These are phyloP conservation scores for Colletotrichum lupini DNA, from an alignment of 2,329 filamentous ascomycete genomes.

Conservation along the genomic window DNA sequence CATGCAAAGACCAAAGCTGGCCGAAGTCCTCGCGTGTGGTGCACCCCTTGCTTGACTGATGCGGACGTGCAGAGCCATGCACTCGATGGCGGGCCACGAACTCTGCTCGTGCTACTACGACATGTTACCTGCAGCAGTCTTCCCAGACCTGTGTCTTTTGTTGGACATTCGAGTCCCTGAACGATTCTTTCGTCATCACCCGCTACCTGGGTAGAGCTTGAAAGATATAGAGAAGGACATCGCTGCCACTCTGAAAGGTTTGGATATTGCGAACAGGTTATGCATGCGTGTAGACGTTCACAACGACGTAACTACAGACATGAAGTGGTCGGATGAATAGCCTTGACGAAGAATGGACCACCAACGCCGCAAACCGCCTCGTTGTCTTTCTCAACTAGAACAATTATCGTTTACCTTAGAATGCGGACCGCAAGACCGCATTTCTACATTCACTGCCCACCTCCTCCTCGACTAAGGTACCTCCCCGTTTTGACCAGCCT, in stretches of 20 bases:
- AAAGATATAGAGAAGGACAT: too few species aligned
- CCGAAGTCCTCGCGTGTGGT: background rate
- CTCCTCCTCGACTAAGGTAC: background rate
- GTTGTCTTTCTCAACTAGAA: background rate
- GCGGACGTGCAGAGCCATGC: constrained; percentile 10
- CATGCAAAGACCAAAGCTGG: background rate
- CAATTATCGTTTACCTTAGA: too few species aligned
- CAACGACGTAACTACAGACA: background rate
- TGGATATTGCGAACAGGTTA: background rate
- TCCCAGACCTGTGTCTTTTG: background rate
- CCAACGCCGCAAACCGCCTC: background rate
- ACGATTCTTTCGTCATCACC: too few species aligned
- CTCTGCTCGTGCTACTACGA: constrained; percentile 15
- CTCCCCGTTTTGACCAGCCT: background rate
- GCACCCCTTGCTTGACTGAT: constrained; percentile 8
- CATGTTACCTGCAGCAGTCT: background rate
- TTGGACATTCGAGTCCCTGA: background rate
- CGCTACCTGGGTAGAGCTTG: too few species aligned
- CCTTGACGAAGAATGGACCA: background rate
- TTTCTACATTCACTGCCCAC: background rate
- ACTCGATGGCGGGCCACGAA: constrained; percentile 13
- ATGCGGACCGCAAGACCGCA: background rate
- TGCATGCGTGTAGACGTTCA: constrained; percentile 6
- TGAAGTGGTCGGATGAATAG: background rate
- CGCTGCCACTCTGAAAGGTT: too few species aligned